Base-by-base conservation (phyloP, 1,139 yeast genomes). In the Candida buenavistaensis region DNA sequence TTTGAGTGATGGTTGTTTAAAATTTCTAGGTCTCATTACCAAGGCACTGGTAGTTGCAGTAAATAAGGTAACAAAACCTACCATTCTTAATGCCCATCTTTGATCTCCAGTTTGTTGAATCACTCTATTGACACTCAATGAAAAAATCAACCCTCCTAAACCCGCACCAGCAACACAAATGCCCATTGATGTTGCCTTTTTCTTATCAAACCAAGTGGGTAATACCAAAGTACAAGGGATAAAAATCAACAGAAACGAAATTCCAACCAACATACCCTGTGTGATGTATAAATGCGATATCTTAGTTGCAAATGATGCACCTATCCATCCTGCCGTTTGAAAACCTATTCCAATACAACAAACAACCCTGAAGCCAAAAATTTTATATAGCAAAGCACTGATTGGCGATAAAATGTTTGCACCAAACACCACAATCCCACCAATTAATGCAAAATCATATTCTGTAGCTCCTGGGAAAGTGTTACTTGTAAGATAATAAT, bases 231-330 rank as follows among this genome's bases (percentile, higher is more conserved):
- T 62, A 22, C 74, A 75, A 0, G 90, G 88, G 8, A 80, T 72
- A 43, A 74, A 82, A 12, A 80, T 59, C 26, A 83, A 56, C 0
- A 80, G 72, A 43, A 78, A 80, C 0, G 85, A 78, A 7, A 78
- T 43, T 1, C 90, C 88, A 30, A 79, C 71, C 35, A 82, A 47
- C 1, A 82, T 59, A 6, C 94, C 94, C 55, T 83, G 90, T 10
- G 86, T 75, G 28, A 81, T 55, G 49, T 75, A 79, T n/a, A 83
- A 57, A 40, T 82, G 86, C 79, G 85, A 78, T 26, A 78, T 54
- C 32, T 66, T 57, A 1, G 74, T 78, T 2, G 88, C 71, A 50
- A 76, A 80, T 0, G 88, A 79, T 0, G 90, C 88, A 19, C 80
- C 52, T 27, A 84, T 53, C 46, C 75, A 80, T 0, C 84, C 86